Evolutionary conservation across 2,329 filamentous ascomycete genomes (phyloP).

Genomic region (Ceratocystis diversiconidia): DNA sequence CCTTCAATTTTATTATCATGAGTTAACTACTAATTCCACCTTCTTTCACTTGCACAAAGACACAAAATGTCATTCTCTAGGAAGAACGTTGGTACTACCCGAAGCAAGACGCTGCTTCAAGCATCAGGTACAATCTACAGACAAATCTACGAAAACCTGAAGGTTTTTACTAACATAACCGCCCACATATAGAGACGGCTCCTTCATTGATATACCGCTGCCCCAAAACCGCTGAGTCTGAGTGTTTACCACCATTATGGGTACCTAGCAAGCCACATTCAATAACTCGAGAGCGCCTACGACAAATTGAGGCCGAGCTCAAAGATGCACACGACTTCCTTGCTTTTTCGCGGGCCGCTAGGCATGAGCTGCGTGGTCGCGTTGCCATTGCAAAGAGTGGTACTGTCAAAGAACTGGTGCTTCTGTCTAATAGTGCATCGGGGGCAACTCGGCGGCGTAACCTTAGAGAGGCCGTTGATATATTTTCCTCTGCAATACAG

Average conservation of each 20-base stretch:
- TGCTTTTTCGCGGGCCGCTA: neutral
- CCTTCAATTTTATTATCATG: too few species aligned
- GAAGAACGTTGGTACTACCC: neutral
- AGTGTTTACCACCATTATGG: neutral
- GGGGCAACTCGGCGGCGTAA: constrained; percentile 5
- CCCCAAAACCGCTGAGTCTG: neutral
- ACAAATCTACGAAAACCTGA: neutral
- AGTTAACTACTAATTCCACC: too few species aligned
- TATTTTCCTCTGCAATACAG: constrained; percentile 3
- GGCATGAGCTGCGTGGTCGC: neutral
- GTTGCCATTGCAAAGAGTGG: constrained; percentile 7
- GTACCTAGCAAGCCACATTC: neutral
- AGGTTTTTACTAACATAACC: neutral
- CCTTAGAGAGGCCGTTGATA: constrained; percentile 7
- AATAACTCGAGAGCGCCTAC: constrained; percentile 3
- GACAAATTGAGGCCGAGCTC: neutral
- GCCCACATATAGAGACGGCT: neutral
- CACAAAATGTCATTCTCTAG: neutral
- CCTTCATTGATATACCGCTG: neutral
- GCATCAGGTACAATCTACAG: neutral
- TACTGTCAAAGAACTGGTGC: neutral
- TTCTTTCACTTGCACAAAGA: too few species aligned
- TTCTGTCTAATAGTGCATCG: constrained; percentile 8
- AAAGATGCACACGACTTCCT: constrained; percentile 3
- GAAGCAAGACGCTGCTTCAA: neutral